Conservation (phyloP, 2,329 filamentous ascomycete genomes). For the Aspergillus tanneri region DNA sequence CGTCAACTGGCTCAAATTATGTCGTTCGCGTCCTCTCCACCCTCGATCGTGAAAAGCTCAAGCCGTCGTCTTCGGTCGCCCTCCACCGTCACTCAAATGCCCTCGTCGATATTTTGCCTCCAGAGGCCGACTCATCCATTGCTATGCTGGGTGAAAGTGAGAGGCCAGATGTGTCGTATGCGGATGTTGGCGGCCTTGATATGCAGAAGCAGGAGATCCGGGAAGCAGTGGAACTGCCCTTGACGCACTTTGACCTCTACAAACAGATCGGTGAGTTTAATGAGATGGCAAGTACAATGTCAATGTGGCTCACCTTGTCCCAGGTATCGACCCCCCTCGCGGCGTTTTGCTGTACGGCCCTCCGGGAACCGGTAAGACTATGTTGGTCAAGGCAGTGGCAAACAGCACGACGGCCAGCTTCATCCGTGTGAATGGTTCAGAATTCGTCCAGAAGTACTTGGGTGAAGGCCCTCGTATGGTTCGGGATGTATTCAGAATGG, state of each 20-base stretch:
- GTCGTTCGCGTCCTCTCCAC: slow-evolving; percentile 97
- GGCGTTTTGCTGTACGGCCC: slow-evolving; percentile 96
- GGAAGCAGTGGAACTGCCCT: slow-evolving; percentile 92
- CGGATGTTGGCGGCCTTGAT: slow-evolving; percentile 93
- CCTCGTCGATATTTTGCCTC: slow-evolving; percentile 96
- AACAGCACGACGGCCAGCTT: slow-evolving; percentile 98
- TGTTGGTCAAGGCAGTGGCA: slow-evolving; percentile 96
- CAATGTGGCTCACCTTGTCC: slow-evolving; percentile 21
- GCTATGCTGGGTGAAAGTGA: slow-evolving; percentile 96
- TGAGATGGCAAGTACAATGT: not conserved
- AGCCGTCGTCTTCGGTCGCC: slow-evolving; percentile 95
- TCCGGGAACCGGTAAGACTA: slow-evolving; percentile 93
- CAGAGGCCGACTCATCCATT: slow-evolving; percentile 96
- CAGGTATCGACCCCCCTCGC: slow-evolving; percentile 85
- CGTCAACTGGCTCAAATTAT: slow-evolving; percentile 97
- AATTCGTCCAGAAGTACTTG: slow-evolving; percentile 98
- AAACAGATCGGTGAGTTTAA: slow-evolving; percentile 77
- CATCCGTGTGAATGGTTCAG: slow-evolving; percentile 95
- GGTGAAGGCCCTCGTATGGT: slow-evolving; percentile 99
- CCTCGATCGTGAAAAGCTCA: slow-evolving; percentile 95
- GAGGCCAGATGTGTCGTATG: slow-evolving; percentile 97
- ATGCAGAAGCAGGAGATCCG: slow-evolving; percentile 99
- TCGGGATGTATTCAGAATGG: slow-evolving; percentile 98
- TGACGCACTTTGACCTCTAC: slow-evolving; percentile 98
- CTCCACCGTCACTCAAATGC: slow-evolving; percentile 98